Evolutionary conservation across 768 basidiomycete species (phyloP), one percentile per base, ranked within the genome.

Genomic region (Lenzites betulinus): DNA sequence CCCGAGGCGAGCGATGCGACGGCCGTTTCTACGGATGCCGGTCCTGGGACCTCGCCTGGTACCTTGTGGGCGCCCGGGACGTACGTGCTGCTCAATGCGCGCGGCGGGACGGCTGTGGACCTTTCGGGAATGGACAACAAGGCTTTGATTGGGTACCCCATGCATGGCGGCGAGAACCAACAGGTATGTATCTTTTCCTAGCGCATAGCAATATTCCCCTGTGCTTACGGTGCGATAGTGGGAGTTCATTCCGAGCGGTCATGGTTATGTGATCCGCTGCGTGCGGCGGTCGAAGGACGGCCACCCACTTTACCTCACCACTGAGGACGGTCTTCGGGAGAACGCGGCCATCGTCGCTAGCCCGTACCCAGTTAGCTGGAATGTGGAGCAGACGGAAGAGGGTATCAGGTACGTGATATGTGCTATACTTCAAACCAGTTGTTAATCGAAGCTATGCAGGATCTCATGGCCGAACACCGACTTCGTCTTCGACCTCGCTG

Each of bases 151-250:
- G 70, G 70, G 13, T 71, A 56, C 42, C 62, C 68, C 2, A 51
- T 51, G 46, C 63, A 67, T 35, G 63, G 63, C 0, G 70, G 70
- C 0, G 60, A 59, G 23, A 71, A 71, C 52, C 70, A 71, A 52
- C 70, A 69, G 66, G 69, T 65, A 47, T 26, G 56, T 51, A 4
- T 13, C 12, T 12, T 51, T 4, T 3, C 2, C 4, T 36, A 12
- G n/a, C n/a, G 20, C 33, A 36, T 36, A 2, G 2, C 49, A 6
- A 30, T 36, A 44, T 1, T 25, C 23, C 30, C n/a, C 16, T 22
- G 44, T 65, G 35, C 9, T 75, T 33, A 33, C 30, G 79, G 44
- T 83, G 38, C 16, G 1, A 15, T 28, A 71, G 70, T 71, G 70
- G 70, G 55, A 65, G 30, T 69, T 71, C 51, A 60, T 65, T 25